phyloP scores from a whole-genome alignment of 2,329 filamentous ascomycete species.

The Ambrosiella xylebori region DNA sequence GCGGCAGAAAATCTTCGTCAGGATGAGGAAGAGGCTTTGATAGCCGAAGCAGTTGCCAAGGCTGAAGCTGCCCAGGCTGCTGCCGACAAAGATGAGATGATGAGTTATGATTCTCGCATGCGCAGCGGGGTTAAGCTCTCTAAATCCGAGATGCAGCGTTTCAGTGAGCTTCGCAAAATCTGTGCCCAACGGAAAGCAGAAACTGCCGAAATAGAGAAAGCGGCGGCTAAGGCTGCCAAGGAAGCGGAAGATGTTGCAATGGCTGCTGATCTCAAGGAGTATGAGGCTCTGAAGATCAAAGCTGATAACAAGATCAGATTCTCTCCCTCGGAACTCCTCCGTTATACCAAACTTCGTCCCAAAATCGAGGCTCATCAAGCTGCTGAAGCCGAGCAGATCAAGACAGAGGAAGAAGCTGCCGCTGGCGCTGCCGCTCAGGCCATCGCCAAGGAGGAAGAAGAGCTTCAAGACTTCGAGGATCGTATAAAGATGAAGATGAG shows the following conservation, averaged over 20 bases:
- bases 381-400: constrained; percentile 6
- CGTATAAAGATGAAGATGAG: constrained; percentile 8
- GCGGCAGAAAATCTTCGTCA: constrained; percentile 2
- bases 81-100: constrained; percentile 9
- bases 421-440: constrained; percentile 3
- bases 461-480: constrained; percentile 16
- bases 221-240: neutral
- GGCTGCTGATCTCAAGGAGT: constrained; percentile 6
- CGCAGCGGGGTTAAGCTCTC: neutral
- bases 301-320: neutral
- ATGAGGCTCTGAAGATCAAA: constrained; percentile 1
- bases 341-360: constrained; percentile 1
- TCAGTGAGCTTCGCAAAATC: constrained; percentile 16
- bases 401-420: constrained; percentile 2
- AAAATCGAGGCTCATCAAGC: neutral
- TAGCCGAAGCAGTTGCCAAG: constrained; percentile 13
- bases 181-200: constrained; percentile 17
- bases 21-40: constrained; percentile 3
- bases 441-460: constrained; percentile 15
- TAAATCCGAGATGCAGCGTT: neutral
- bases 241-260: constrained; percentile 1
- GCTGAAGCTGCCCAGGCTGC: constrained; percentile 18
- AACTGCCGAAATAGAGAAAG: neutral
- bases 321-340: neutral
- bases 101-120: neutral